Conservation (phyloP, 108 stramenopile genomes). For the Pseudonitzschia pungens region DNA sequence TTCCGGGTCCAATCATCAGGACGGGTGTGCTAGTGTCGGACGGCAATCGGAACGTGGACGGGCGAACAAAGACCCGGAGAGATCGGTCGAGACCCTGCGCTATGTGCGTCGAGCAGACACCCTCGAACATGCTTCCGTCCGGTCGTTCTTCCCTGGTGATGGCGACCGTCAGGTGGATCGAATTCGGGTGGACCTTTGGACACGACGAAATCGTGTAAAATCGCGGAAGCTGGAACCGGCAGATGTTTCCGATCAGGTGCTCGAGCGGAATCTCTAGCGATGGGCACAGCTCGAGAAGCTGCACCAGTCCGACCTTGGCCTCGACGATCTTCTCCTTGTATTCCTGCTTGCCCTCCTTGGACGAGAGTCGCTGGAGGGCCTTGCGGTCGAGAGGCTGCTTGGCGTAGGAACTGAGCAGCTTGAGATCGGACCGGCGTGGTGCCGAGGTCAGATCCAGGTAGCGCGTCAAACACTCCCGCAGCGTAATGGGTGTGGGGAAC, state of each 20-base stretch:
- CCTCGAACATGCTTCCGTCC: slow-evolving; percentile 65
- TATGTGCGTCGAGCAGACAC: slow-evolving; percentile 89
- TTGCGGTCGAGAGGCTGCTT: slow-evolving; percentile 66
- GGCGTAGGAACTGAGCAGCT: slow-evolving; percentile 87
- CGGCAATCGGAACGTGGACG: slow-evolving; percentile 90
- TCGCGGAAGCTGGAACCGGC: slow-evolving; percentile 90
- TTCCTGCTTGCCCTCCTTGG: slow-evolving; percentile 83
- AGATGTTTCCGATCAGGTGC: slow-evolving; percentile 76
- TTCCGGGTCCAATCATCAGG: slow-evolving; percentile 97
- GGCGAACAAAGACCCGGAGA: slow-evolving; percentile 81
- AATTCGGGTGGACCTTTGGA: slow-evolving; percentile 74
- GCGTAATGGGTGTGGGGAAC: slow-evolving; percentile 93
- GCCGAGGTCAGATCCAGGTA: slow-evolving; percentile 90
- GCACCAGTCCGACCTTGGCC: slow-evolving; percentile 59
- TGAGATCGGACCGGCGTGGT: slow-evolving; percentile 86
- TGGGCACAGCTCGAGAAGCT: slow-evolving; percentile 71
- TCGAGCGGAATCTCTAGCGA: slow-evolving; percentile 84
- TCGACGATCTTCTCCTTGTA: slow-evolving; percentile 77
- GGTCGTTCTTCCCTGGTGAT: slow-evolving; percentile 61
- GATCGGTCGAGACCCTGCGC: slow-evolving; percentile 26
- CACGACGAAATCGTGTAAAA: slow-evolving; percentile 97
- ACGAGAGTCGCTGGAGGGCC: slow-evolving; percentile 71
- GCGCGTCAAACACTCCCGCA: slow-evolving; percentile 80
- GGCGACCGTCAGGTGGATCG: slow-evolving; percentile 92
- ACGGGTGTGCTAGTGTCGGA: slow-evolving; percentile 67